A percentile compares a stretch with the other conserved stretches of the same genome.
phyloP scores from a whole-genome alignment of 2,329 filamentous ascomycete genomes.

The Colletotrichum filicis region DNA sequence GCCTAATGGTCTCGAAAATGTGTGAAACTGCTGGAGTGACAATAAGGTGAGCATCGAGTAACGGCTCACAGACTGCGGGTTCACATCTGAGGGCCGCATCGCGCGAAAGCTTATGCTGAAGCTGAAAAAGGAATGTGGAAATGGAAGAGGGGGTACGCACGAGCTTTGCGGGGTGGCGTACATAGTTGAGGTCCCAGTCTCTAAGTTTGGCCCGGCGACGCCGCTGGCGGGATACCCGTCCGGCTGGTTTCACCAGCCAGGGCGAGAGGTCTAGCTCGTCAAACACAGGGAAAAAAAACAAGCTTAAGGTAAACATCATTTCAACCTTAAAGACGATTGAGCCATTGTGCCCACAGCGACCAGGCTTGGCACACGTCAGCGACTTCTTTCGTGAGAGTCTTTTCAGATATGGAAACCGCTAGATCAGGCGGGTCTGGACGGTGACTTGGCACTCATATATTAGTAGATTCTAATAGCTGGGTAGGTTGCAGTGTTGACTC shows the following conservation, averaged over 20 bases:
- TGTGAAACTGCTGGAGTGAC: not conserved
- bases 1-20: not conserved
- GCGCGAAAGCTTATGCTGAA: not conserved
- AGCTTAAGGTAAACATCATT: not conserved
- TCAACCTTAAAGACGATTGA: not conserved
- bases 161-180: slow-evolving; percentile 4
- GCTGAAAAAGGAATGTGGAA: not conserved
- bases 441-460: not conserved
- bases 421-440: not conserved
- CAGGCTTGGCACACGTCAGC: slow-evolving; percentile 2
- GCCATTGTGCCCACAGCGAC: not conserved
- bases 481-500: not conserved
- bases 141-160: not conserved
- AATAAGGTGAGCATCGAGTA: not conserved
- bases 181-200: too few species aligned
- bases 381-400: not conserved
- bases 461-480: not conserved
- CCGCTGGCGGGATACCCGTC: not conserved
- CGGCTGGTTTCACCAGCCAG: not conserved
- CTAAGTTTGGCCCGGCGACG: not conserved
- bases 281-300: not conserved
- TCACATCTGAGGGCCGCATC: slow-evolving; percentile 7
- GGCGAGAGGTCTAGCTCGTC: not conserved
- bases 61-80: not conserved
- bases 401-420: not conserved